These are phyloP conservation scores for Geum urbanum DNA, from an alignment of 306 rosid genomes.

Conservation along the genomic window DNA sequence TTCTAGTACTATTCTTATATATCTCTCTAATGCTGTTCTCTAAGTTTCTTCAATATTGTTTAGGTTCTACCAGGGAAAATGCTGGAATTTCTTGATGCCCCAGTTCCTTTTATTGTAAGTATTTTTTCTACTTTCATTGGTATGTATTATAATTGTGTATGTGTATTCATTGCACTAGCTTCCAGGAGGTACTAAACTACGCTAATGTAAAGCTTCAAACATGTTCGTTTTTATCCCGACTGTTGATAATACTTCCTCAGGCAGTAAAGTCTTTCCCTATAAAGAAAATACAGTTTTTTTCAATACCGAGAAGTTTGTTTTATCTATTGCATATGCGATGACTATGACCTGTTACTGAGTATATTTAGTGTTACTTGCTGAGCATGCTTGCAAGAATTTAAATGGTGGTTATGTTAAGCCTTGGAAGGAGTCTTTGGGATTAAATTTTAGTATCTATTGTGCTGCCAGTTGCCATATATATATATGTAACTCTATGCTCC, in stretches of 20 bases:
- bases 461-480: not conserved
- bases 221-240: not conserved
- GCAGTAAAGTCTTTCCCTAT: no score
- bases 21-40: conserved; percentile 1
- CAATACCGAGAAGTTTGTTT: not conserved
- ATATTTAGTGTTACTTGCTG: not conserved
- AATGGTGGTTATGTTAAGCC: not conserved
- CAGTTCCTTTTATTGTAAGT: conserved; percentile 95
- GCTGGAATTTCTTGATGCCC: conserved; percentile 94
- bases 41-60: conserved; percentile 31
- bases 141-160: not conserved
- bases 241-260: no score
- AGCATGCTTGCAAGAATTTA: not conserved
- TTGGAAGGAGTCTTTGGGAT: conserved; percentile 2
- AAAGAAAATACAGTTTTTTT: not conserved
- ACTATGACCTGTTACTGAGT: not conserved
- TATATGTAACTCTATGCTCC: no score
- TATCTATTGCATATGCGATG: not conserved
- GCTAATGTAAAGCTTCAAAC: not conserved
- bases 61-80: conserved; percentile 82
- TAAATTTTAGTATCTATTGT: not conserved
- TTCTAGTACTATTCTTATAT: not conserved
- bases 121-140: not conserved
- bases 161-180: not conserved
- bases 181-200: not conserved